Evolutionary conservation across 192 early-diverging fungal genomes (phyloP), one percentile per base, ranked within the genome.

Genomic region (Oehlia diaphana): DNA sequence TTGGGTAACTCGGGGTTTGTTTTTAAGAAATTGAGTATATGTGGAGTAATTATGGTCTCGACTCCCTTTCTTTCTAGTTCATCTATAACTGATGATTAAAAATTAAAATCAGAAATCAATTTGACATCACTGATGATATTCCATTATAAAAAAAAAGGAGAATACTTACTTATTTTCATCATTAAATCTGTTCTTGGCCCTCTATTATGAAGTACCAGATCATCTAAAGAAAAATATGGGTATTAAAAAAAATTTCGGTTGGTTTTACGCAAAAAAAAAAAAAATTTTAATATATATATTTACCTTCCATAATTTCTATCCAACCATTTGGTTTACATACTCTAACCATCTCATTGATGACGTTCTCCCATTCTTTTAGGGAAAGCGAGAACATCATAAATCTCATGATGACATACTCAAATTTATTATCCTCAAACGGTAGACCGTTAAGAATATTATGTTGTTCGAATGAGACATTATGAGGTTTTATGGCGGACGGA

Each of bases 261-360:
- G 31, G 0, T 31, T 31, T 2, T 31, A 31, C 31, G 2, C 31
- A 31, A 31, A 31, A 31, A 31, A 31, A 31, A 2, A 31, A 31
- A 31, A 31, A 1, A 31, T 31, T 31, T 31, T 31, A 31, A 31
- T 31, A 31, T 31, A 31, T 1, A 9, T 2, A 8, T 8, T 9
- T 44, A 74, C 68, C 37, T 61, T 87, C 86, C 10, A 82, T 70
- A 5, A 87, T 63, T 68, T 87, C 86, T 5, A 87, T 79, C 71
- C 78, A 87, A n/a, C 86, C 86, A 31, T 84, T 82, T n/a, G 86
- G 86, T 80, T 82, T 83, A 4, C 81, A 26, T 10, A 85, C 69
- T 26, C 85, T 61, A 21, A 28, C 21, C 4, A 84, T 63, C 28
- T 84, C 68, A 9, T 70, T 44, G 10, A 70, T 44, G 9, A 21